phyloP scores from a whole-genome alignment of 805 yeast genomes.

The Candida namnaoensis region DNA sequence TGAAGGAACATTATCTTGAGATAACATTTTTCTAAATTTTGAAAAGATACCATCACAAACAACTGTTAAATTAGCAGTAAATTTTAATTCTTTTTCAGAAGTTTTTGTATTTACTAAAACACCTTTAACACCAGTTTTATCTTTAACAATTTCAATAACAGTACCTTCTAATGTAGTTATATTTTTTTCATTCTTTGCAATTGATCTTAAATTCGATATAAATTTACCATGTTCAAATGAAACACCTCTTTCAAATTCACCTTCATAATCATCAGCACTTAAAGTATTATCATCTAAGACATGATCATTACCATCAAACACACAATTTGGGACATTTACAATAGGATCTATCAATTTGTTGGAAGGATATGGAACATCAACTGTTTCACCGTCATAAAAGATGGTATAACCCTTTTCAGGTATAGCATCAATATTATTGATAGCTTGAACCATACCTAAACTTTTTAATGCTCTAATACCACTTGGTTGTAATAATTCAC shows the following conservation, averaged over 20 bases:
- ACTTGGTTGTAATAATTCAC: slow-evolving; percentile 94
- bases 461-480: slow-evolving; percentile 82
- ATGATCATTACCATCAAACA: slow-evolving; percentile 51
- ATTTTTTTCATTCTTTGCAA: slow-evolving; percentile 63
- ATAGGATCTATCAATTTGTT: slow-evolving; percentile 40
- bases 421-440: slow-evolving; percentile 70
- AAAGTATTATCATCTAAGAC: slow-evolving; percentile 42
- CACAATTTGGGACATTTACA: slow-evolving; percentile 46
- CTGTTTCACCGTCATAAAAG: slow-evolving; percentile 48
- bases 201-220: slow-evolving; percentile 61
- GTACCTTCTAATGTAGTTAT: slow-evolving; percentile 78
- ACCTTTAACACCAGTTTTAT: slow-evolving; percentile 58
- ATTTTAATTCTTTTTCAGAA: slow-evolving; percentile 28
- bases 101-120: slow-evolving; percentile 49
- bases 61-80: slow-evolving; percentile 57
- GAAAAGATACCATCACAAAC: slow-evolving; percentile 94
- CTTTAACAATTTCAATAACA: slow-evolving; percentile 57
- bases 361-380: slow-evolving; percentile 64
- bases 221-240: slow-evolving; percentile 93
- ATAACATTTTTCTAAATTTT: slow-evolving; percentile 72
- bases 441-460: slow-evolving; percentile 72
- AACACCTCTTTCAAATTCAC: slow-evolving; percentile 57
- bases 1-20: slow-evolving; percentile 50
- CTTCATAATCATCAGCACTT: slow-evolving; percentile 44
- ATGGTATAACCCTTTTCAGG: slow-evolving; percentile 77